phyloP scores from a whole-genome alignment of 2,329 filamentous ascomycete genomes.

The Coniochaeta hoffmannii region DNA sequence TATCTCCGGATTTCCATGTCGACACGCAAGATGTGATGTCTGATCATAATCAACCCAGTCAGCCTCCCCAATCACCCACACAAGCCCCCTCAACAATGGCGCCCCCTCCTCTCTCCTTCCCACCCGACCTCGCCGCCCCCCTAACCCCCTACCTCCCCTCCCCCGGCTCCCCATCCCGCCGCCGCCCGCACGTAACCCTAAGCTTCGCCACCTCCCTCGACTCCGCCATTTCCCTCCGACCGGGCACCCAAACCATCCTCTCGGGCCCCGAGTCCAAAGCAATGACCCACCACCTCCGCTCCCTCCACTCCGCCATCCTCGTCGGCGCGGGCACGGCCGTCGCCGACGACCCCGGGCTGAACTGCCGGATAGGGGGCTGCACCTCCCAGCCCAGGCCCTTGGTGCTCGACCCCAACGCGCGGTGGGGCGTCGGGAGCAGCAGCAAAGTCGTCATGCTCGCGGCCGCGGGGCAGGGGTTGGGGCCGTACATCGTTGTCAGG shows the following conservation, averaged over 20 bases:
- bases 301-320: conserved; percentile 74
- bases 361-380: conserved; percentile 58
- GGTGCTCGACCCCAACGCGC: conserved; percentile 69
- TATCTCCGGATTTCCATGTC: neutral
- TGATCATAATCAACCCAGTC: too few species aligned
- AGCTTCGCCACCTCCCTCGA: conserved; percentile 92
- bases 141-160: conserved; percentile 9
- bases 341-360: conserved; percentile 78
- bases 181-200: conserved; percentile 58
- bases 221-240: conserved; percentile 65
- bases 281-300: conserved; percentile 89
- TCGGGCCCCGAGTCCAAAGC: conserved; percentile 79
- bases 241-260: conserved; percentile 72
- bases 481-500: conserved; percentile 63
- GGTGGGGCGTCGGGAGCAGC: conserved; percentile 57
- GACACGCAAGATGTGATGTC: too few species aligned
- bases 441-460: conserved; percentile 62
- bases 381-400: conserved; percentile 67
- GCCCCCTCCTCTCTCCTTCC: conserved; percentile 14
- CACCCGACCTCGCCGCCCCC: conserved; percentile 12
- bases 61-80: neutral
- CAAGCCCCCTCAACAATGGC: neutral
- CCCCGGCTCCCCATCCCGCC: neutral
- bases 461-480: conserved; percentile 57
- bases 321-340: conserved; percentile 78